Evolutionary conservation across 2,329 filamentous ascomycete species (phyloP).

Genomic region (Colletotrichum falcatum): DNA sequence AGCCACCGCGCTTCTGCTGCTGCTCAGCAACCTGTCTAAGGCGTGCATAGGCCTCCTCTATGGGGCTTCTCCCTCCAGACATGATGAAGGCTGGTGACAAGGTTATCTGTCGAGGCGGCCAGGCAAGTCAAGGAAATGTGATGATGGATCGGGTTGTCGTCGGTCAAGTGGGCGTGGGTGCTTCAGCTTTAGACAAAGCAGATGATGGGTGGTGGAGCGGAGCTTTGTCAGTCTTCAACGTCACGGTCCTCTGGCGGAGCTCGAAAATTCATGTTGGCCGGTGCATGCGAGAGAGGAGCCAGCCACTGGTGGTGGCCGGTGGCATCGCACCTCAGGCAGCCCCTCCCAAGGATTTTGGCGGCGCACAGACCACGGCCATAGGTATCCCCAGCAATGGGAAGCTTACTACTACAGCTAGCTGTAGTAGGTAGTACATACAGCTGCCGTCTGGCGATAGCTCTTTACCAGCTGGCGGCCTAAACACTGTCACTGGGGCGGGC

Average conservation of each 20-base stretch:
- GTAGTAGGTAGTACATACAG: too few species aligned
- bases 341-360: background rate
- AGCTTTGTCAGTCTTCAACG: slow-evolving; percentile 39
- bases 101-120: slow-evolving; percentile 6
- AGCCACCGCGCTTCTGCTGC: slow-evolving; percentile 54
- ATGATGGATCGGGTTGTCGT: slow-evolving; percentile 4
- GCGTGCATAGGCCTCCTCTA: slow-evolving; percentile 64
- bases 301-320: slow-evolving; percentile 6
- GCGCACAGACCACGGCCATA: slow-evolving; percentile 13
- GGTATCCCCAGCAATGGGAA: background rate
- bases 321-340: slow-evolving; percentile 27
- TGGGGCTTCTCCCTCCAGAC: slow-evolving; percentile 49
- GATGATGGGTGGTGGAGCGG: slow-evolving; percentile 30
- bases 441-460: background rate
- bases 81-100: slow-evolving; percentile 9
- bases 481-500: too few species aligned
- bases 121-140: background rate
- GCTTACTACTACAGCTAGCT: too few species aligned
- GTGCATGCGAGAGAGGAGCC: slow-evolving; percentile 13
- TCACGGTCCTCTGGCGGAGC: slow-evolving; percentile 37
- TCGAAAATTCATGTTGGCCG: slow-evolving; percentile 38
- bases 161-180: slow-evolving; percentile 7
- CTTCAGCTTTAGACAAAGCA: slow-evolving; percentile 28
- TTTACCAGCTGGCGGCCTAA: background rate
- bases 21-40: slow-evolving; percentile 62